Evolutionary conservation across 345 rosid species (phyloP), one percentile per base, ranked within the genome.

Genomic region (Psidium friedrichsthalianum): DNA sequence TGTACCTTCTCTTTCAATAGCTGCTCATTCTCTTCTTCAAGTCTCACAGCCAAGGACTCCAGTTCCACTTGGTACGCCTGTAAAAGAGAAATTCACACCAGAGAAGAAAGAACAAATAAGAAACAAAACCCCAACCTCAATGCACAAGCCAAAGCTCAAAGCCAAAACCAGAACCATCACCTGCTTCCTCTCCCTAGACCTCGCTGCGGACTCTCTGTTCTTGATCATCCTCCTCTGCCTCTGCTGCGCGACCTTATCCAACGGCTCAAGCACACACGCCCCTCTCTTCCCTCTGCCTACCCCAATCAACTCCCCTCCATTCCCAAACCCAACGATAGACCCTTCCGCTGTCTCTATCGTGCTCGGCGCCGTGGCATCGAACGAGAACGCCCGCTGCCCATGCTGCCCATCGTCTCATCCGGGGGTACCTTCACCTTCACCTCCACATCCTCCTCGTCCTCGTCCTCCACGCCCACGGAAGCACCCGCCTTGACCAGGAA

Each of bases 201-300:
- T 88, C 9, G 99, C 99, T 2, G 99, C 99, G 10, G 98, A 96
- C 87, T 97, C 99, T 82, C 99, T 90, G 82, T 97, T 97, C 97
- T 97, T 97, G 52, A 97, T 97, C 99, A 96, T 97, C 93, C 99
- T 93, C 90, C 91, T 92, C 87, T 97, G 99, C 86, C 99, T 93
- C 88, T 97, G 99, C 88, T 94, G 96, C 11, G 96, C 94, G 1
- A 93, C 98, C 90, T 92, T 96, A 85, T 97, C 99, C 90, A 95
- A 57, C 3, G 95, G 95, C 87, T 96, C 98, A 92, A 94, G 86
- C 86, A 91, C 85, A 47, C 90, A 84, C 90, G 92, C 90, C 88
- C 93, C 94, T 89, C 98, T 94, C 93, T 93, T 94, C 88, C 94
- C 95, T 85, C 93, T 91, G n/a, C 93, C 93, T 18, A 89, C 90